A percentile compares a stretch with the other conserved stretches of the same genome.
Conservation (phyloP, 768 basidiomycete species). For the Lactarius psammicola region DNA sequence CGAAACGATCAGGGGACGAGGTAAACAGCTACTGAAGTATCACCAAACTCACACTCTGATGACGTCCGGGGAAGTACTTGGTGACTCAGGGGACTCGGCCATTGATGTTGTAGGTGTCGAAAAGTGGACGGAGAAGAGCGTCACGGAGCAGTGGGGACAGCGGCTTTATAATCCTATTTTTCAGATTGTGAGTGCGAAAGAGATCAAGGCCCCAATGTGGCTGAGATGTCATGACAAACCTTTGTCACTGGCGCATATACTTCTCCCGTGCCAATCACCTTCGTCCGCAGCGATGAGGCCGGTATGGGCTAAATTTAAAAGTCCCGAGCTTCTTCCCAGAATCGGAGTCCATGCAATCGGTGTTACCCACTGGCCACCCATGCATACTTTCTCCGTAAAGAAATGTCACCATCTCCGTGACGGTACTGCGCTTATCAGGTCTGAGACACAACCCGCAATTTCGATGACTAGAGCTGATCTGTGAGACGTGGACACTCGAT, state of each 20-base stretch:
- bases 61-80: not conserved
- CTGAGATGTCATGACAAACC: too few species aligned
- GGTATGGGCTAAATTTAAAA: not conserved
- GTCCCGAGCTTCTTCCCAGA: not conserved
- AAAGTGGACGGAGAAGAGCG: not conserved
- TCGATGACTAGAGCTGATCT: too few species aligned
- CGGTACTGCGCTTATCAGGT: too few species aligned
- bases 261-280: not conserved
- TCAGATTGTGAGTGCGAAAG: not conserved
- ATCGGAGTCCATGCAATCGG: not conserved
- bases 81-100: not conserved
- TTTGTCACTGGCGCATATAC: not conserved
- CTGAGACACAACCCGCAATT: too few species aligned
- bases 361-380: not conserved
- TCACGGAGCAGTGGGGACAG: not conserved
- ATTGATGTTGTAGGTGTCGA: not conserved
- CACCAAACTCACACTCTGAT: not conserved
- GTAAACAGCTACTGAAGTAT: not conserved
- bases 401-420: not conserved
- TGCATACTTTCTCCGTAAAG: not conserved
- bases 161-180: not conserved
- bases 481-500: too few species aligned
- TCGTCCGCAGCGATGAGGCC: not conserved
- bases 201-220: not conserved
- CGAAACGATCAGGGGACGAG: too few species aligned